Evolutionary conservation across 2,329 filamentous ascomycete species (phyloP).

Genomic region (Ophioceras dolichostomum): DNA sequence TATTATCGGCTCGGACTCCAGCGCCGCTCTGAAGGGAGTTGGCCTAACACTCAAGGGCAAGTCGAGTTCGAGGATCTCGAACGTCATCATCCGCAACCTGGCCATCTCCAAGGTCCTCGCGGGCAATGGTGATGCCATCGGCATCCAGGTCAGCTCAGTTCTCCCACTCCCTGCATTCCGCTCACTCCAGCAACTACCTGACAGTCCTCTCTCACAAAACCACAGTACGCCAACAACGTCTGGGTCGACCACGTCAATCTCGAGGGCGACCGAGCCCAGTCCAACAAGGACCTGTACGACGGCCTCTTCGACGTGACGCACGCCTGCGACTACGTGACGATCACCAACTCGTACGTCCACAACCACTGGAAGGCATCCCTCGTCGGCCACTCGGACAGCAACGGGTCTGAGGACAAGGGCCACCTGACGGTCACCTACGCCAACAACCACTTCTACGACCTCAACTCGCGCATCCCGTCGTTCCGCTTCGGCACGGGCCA

Average conservation of each 20-base stretch:
- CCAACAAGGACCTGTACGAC: conserved; percentile 62
- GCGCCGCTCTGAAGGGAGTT: conserved; percentile 26
- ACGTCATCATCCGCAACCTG: conserved; percentile 55
- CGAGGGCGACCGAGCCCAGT: conserved; percentile 41
- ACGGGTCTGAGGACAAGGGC: conserved; percentile 44
- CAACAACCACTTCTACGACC: conserved; percentile 54
- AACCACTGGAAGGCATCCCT: conserved; percentile 47
- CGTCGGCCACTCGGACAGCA: conserved; percentile 47
- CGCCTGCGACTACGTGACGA: conserved; percentile 47
- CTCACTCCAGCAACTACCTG: too few relatives aligned
- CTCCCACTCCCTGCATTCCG: too few relatives aligned
- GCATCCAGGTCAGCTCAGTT: too few relatives aligned
- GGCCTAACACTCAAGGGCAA: conserved; percentile 38
- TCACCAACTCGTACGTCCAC: conserved; percentile 27
- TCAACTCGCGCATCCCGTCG: conserved; percentile 50
- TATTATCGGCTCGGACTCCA: conserved; percentile 28
- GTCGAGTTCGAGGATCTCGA: too few relatives aligned
- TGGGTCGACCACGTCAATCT: conserved; percentile 61
- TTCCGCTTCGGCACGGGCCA: conserved; percentile 56
- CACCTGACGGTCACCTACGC: conserved; percentile 51
- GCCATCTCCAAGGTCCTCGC: conserved; percentile 44
- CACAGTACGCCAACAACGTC: conserved; percentile 39
- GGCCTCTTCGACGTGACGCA: conserved; percentile 54
- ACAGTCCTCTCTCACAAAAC: too few relatives aligned
- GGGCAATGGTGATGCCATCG: conserved; percentile 44